phyloP scores from a whole-genome alignment of 2,329 filamentous ascomycete genomes.

The Tolypocladium paradoxum region DNA sequence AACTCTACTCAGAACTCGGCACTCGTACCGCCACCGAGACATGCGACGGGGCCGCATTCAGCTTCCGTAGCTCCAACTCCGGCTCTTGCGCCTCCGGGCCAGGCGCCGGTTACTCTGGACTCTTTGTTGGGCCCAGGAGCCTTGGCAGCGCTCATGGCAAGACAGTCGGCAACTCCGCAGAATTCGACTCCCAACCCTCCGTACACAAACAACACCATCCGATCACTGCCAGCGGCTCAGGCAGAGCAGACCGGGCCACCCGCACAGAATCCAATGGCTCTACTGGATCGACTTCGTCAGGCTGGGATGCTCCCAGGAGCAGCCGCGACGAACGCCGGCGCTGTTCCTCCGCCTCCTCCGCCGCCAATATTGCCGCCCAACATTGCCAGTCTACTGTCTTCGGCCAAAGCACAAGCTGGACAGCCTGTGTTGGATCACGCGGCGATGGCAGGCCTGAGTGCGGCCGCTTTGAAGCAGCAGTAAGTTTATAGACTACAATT shows the following conservation, averaged over 20 bases:
- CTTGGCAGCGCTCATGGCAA: constrained; percentile 46
- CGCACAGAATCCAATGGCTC: constrained; percentile 39
- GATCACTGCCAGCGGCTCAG: constrained; percentile 37
- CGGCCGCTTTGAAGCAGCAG: constrained; percentile 59
- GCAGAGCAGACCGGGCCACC: constrained; percentile 22
- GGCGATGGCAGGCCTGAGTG: constrained; percentile 41
- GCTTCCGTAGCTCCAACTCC: constrained; percentile 21
- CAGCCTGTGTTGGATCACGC: neutral
- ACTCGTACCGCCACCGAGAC: constrained; percentile 20
- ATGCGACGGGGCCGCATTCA: constrained; percentile 21
- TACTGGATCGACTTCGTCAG: constrained; percentile 57
- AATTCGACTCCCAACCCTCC: constrained; percentile 28
- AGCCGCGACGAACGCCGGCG: constrained; percentile 25
- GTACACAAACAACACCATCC: constrained; percentile 29
- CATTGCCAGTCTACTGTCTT: constrained; percentile 24
- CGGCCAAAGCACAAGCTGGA: constrained; percentile 15
- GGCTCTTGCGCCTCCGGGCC: constrained; percentile 19
- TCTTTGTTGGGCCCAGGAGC: constrained; percentile 49
- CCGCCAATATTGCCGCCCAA: constrained; percentile 21
- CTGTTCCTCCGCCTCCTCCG: constrained; percentile 13
- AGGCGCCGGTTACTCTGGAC: constrained; percentile 40
- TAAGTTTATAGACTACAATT: constrained; percentile 29
- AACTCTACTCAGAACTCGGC: constrained; percentile 28
- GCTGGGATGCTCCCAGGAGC: constrained; percentile 51
- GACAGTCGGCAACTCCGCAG: constrained; percentile 40